phyloP scores from a whole-genome alignment of 495 filamentous ascomycete species.

The Podospora pseudoanserina region DNA sequence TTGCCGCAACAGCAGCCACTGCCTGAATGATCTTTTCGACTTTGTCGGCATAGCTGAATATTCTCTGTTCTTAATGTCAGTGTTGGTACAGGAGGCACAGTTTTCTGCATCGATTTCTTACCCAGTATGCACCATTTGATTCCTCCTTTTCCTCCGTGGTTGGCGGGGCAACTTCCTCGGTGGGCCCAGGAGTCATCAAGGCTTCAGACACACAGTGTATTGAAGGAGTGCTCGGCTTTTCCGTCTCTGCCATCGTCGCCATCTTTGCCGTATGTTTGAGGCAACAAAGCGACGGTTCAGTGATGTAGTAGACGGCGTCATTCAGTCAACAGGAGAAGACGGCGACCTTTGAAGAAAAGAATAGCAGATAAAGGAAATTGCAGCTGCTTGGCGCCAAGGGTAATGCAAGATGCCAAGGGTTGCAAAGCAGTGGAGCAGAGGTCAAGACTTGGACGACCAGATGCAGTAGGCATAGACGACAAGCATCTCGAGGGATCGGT shows the following conservation, averaged over 20 bases:
- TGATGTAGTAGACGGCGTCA: neutral
- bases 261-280: neutral
- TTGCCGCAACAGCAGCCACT: slow-evolving; percentile 18
- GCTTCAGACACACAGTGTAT: neutral
- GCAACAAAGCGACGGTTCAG: neutral
- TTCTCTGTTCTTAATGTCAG: slow-evolving; percentile 14
- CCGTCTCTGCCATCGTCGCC: neutral
- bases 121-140: slow-evolving; percentile 13
- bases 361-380: neutral
- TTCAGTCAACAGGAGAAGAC: neutral
- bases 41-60: slow-evolving; percentile 21
- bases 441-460: too few species aligned
- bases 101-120: slow-evolving; percentile 2
- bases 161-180: neutral
- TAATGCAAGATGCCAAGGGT: neutral
- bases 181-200: neutral
- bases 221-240: neutral
- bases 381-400: neutral
- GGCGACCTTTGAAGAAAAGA: neutral
- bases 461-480: neutral
- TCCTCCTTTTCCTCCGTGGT: neutral
- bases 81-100: neutral
- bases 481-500: neutral
- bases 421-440: neutral
- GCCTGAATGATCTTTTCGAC: slow-evolving; percentile 21